Conservation (phyloP, 331 rosid genomes). For the Acacia concinna region DNA sequence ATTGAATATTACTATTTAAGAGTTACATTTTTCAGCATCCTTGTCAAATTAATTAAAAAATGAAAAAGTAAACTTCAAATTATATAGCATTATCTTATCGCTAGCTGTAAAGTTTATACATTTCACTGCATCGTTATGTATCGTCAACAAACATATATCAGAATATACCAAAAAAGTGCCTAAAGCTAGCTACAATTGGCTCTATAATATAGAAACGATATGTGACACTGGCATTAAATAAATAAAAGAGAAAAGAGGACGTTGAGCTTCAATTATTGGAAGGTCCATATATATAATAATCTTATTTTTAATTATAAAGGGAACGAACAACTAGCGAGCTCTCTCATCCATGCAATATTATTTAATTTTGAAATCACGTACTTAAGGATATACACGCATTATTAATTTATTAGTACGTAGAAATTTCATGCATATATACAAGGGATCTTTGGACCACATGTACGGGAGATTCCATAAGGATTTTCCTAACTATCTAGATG, state of each 20-base stretch:
- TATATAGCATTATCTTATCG: not conserved
- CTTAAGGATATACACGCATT: slow-evolving; percentile 15
- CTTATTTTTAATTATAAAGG: not conserved
- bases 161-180: not conserved
- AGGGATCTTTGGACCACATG: not conserved
- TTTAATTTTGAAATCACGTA: slow-evolving; percentile 7
- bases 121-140: not conserved
- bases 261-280: slow-evolving; percentile 18
- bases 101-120: not conserved
- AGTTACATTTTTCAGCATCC: not conserved
- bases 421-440: slow-evolving; percentile 26
- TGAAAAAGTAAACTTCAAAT: not conserved
- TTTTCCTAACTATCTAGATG: not conserved
- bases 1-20: not conserved
- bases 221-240: not conserved
- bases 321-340: not conserved
- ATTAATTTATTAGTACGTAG: slow-evolving; percentile 16
- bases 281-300: not conserved
- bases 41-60: not conserved
- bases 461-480: not conserved
- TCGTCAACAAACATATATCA: too few relatives aligned
- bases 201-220: not conserved
- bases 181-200: not conserved
- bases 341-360: not conserved
- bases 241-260: not conserved